Evolutionary conservation across 2,329 filamentous ascomycete genomes (phyloP).

Genomic region (Trichoderma asperellum): DNA sequence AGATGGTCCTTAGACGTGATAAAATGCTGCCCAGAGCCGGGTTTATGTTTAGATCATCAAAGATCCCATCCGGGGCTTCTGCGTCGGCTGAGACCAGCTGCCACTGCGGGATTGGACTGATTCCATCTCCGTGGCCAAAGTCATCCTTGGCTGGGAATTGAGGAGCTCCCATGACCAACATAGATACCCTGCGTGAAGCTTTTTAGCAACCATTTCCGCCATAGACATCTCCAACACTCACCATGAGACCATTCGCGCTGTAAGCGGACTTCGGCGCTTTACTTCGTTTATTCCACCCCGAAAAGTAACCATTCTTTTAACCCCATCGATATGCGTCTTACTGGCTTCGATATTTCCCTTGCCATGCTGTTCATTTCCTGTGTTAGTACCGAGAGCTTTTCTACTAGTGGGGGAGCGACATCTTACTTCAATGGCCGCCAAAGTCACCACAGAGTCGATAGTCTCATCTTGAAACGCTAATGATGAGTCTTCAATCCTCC

Average conservation of each 20-base stretch:
- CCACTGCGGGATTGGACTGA: conserved; percentile 15
- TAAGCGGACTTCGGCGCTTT: conserved; percentile 12
- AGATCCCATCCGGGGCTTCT: background rate
- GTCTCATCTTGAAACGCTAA: conserved; percentile 20
- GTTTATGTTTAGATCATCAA: background rate
- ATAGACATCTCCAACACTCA: background rate
- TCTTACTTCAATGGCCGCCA: conserved; percentile 21
- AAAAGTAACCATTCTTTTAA: conserved; percentile 12
- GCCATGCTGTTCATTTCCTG: background rate
- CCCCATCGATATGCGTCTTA: conserved; percentile 18
- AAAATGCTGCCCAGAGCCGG: background rate
- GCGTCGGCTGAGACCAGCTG: background rate
- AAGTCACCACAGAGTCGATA: conserved; percentile 13
- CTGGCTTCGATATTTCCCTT: conserved; percentile 22
- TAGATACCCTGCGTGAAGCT: background rate
- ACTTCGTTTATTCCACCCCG: conserved; percentile 11
- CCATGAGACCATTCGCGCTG: conserved; percentile 23
- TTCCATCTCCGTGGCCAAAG: background rate
- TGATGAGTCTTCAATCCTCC: conserved; percentile 6
- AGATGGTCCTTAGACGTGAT: conserved; percentile 2
- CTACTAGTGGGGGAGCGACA: background rate
- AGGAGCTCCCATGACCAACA: conserved; percentile 19
- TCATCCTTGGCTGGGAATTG: conserved; percentile 15
- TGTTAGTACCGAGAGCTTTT: background rate
- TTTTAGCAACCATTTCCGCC: background rate